Conservation (phyloP, 495 filamentous ascomycete species). For the Aspergillus cavernicola region DNA sequence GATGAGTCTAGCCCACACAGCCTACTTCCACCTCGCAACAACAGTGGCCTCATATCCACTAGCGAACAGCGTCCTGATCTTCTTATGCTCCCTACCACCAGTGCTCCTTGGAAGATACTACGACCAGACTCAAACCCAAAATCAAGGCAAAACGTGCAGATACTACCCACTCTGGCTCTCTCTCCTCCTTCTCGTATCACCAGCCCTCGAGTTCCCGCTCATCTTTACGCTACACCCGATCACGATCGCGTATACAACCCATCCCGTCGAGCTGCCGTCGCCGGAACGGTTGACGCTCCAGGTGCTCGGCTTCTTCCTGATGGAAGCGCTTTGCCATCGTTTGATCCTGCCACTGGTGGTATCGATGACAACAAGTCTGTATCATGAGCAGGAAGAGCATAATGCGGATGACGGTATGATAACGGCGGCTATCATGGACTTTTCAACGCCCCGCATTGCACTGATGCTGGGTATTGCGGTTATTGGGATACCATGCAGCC, state of each 20-base stretch:
- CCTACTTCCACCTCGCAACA: background rate
- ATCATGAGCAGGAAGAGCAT: background rate
- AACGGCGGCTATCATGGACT: background rate
- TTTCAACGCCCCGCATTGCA: background rate
- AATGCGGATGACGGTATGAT: background rate
- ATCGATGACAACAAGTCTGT: background rate
- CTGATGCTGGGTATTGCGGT: background rate
- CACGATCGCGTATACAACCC: background rate
- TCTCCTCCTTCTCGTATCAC: background rate
- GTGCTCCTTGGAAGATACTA: background rate
- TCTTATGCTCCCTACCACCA: background rate
- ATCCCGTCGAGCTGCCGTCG: background rate
- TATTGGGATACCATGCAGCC: background rate
- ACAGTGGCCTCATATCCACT: background rate
- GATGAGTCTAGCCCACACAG: no score
- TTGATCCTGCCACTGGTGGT: background rate
- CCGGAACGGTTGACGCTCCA: background rate
- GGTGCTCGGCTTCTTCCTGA: background rate
- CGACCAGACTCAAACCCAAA: background rate
- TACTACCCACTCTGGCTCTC: background rate
- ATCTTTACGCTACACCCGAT: background rate
- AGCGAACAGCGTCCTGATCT: background rate
- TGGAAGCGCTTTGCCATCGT: background rate
- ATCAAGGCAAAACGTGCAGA: background rate
- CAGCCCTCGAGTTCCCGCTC: background rate